Conservation (phyloP, 2,329 filamentous ascomycete genomes). For the Penicillium sp. region DNA sequence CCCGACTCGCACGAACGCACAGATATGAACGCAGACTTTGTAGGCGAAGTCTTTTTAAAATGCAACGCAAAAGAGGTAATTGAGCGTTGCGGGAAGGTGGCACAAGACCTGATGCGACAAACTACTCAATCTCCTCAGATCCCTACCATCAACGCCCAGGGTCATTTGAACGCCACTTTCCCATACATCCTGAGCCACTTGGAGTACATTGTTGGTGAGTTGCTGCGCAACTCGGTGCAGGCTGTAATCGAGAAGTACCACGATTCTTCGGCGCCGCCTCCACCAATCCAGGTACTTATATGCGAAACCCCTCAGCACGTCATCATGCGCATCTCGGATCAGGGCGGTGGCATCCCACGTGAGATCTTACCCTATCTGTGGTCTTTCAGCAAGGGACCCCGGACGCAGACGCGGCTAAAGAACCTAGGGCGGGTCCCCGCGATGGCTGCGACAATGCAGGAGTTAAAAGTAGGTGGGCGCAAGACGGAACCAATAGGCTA, state of each 20-base stretch:
- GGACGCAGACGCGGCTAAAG: constrained; percentile 71
- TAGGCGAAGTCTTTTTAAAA: constrained; percentile 91
- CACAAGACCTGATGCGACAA: constrained; percentile 69
- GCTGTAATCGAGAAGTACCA: constrained; percentile 77
- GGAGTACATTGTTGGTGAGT: constrained; percentile 95
- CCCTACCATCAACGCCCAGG: constrained; percentile 78
- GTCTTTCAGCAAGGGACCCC: constrained; percentile 94
- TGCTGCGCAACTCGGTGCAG: constrained; percentile 92
- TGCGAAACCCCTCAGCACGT: constrained; percentile 94
- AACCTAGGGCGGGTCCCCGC: constrained; percentile 85
- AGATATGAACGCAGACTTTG: constrained; percentile 72
- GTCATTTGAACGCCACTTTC: constrained; percentile 86
- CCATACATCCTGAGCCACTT: constrained; percentile 95
- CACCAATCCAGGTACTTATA: constrained; percentile 89
- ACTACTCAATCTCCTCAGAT: constrained; percentile 72
- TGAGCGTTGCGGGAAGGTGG: constrained; percentile 73
- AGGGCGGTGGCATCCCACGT: constrained; percentile 84
- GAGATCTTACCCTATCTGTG: constrained; percentile 87
- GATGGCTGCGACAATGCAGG: constrained; percentile 91
- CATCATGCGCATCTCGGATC: constrained; percentile 93
- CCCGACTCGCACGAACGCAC: constrained; percentile 69
- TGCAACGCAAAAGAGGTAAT: constrained; percentile 91
- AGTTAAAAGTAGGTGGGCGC: constrained; percentile 58
- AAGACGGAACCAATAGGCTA: constrained; percentile 34
- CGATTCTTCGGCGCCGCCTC: constrained; percentile 53